Evolutionary conservation across 225 moss, liverwort and hornwort species (phyloP).

Genomic region (Physcomitrellopsis africana): DNA sequence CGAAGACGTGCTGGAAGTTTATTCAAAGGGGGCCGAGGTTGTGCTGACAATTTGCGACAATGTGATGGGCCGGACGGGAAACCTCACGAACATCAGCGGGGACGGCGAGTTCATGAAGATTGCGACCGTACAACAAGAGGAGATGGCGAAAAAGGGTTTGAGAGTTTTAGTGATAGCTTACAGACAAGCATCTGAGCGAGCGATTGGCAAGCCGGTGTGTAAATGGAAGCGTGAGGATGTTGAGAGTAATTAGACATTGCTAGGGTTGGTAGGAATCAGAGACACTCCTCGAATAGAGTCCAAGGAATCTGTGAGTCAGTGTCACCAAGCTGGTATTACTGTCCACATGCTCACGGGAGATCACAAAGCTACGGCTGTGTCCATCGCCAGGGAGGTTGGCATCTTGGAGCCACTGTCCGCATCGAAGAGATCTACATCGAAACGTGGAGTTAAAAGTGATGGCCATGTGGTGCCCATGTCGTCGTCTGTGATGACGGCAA

Average conservation of each 20-base stretch:
- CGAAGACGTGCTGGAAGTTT: constrained; percentile 29
- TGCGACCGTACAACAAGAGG: constrained; percentile 29
- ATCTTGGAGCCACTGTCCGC: constrained; percentile 30
- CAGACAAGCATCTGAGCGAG: constrained; percentile 24
- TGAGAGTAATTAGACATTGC: constrained; percentile 35
- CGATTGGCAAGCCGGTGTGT: constrained; percentile 23
- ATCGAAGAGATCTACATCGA: too few relatives aligned
- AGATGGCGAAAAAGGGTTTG: constrained; percentile 43
- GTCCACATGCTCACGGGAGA: constrained; percentile 59
- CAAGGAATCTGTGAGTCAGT: constrained; percentile 35
- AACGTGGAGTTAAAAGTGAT: too few relatives aligned
- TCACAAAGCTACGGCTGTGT: constrained; percentile 41
- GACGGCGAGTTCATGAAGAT: constrained; percentile 18
- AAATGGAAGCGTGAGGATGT: constrained; percentile 44
- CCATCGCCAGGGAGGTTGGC: constrained; percentile 47
- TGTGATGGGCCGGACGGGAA: constrained; percentile 34
- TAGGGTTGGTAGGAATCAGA: constrained; percentile 44
- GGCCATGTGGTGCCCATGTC: constrained; percentile 25
- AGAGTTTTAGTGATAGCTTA: constrained; percentile 38
- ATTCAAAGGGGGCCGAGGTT: constrained; percentile 39
- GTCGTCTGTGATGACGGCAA: constrained; percentile 40
- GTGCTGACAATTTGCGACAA: constrained; percentile 36
- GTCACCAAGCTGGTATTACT: constrained; percentile 43
- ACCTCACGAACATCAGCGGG: constrained; percentile 8
- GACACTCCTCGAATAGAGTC: constrained; percentile 46